Evolutionary conservation across 164 flowering plant species (phyloP), one percentile per base, ranked within the genome.

Genomic region (Berberis thunbergii): DNA sequence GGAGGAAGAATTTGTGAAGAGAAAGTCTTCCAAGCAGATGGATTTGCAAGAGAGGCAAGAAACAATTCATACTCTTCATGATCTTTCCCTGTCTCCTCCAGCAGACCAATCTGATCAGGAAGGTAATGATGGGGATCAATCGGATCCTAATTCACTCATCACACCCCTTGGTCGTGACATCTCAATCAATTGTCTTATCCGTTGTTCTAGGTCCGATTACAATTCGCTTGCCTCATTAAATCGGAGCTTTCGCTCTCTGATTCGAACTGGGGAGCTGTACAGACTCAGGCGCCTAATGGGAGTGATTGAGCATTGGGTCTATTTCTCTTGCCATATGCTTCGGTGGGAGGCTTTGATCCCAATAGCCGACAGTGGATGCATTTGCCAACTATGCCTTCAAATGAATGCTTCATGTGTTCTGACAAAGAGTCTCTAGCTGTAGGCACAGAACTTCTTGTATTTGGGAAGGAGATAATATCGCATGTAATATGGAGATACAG

Each of bases 381-480:
- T 61, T 65, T 93, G 66, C 97, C 98, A 0, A 74, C 76, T 54
- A 88, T 93, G 89, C 73, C 81, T 13, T 69, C 83, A 0, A 84
- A 85, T 57, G 92, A 86, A 10, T 86, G 89, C 63, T 91, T 91
- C 67, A 78, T 80, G 81, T 83, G 79, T 43, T 80, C 94, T 0
- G 98, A 93, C 68, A 90, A 89, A 83, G 98, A 93, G 68, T 93
- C 98, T 6, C 74, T 93, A 57, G 98, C 92, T 4, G 98, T 90
- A 64, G 98, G 98, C 9, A 87, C 98, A 1, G 97, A 93, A 65
- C 90, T 93, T 65, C 97, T 93, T 26, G 98, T 93, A 1, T 93
- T 93, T 69, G 96, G 97, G 38, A 84, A 75, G 71, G 98, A 81
- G 58, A 57, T 90, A 40, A 68, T 52, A 43, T 72, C 92, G 38